phyloP scores from a whole-genome alignment of 345 rosid species.

The Aquilaria yunnanensis region DNA sequence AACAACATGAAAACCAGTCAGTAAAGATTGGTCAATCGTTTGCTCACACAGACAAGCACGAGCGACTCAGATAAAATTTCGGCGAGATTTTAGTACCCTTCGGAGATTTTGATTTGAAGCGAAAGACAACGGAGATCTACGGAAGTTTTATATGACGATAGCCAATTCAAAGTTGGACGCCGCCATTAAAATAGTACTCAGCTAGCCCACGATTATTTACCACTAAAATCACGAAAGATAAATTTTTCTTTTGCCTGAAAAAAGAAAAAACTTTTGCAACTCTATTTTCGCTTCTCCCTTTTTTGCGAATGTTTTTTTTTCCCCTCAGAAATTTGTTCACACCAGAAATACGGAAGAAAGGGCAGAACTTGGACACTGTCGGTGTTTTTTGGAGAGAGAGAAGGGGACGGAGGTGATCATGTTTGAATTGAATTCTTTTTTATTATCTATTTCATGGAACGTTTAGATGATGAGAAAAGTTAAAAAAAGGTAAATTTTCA shows the following conservation, averaged over 20 bases:
- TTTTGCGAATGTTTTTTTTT: neutral
- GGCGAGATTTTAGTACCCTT: slow-evolving; percentile 3
- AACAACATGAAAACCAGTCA: slow-evolving; percentile 17
- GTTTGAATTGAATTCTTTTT: slow-evolving; percentile 18
- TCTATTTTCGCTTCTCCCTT: too few relatives aligned
- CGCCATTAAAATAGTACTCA: slow-evolving; percentile 5
- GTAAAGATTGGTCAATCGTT: too few relatives aligned
- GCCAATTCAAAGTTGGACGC: slow-evolving; percentile 3
- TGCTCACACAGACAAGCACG: too few relatives aligned
- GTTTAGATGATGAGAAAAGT: too few relatives aligned
- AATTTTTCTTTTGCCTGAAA: neutral
- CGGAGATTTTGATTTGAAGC: neutral
- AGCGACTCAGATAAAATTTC: neutral
- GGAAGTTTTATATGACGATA: slow-evolving; percentile 8
- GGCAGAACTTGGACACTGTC: neutral
- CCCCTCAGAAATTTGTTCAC: slow-evolving; percentile 4
- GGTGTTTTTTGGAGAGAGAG: neutral
- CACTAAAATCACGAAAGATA: neutral
- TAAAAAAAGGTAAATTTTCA: too few relatives aligned
- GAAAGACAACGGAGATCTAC: neutral
- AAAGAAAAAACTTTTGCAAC: neutral
- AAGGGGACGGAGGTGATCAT: slow-evolving; percentile 4
- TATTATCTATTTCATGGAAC: too few relatives aligned
- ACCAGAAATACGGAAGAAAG: neutral
- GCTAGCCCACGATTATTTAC: neutral